A percentile compares a stretch with the other conserved stretches of the same genome.
These are phyloP conservation scores for Penicillium tannophilum DNA, from an alignment of 495 filamentous ascomycete species.

Conservation along the genomic window DNA sequence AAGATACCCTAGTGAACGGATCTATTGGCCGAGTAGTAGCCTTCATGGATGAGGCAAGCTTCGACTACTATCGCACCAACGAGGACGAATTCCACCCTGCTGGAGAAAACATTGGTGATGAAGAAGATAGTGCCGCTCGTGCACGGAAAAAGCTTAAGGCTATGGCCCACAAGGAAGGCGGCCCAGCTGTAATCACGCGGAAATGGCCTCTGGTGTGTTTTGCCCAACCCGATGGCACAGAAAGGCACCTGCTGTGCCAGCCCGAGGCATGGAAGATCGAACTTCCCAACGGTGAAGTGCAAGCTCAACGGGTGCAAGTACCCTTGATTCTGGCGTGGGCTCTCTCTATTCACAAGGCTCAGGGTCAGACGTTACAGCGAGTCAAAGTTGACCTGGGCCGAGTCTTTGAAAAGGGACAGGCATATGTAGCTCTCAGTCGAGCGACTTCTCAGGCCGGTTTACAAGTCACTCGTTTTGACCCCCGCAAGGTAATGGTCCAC, in stretches of 20 bases:
- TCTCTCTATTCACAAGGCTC: conserved; percentile 95
- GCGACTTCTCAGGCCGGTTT: conserved; percentile 86
- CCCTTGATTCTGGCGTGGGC: conserved; percentile 94
- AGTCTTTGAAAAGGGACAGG: conserved; percentile 92
- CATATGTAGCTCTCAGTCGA: conserved; percentile 63
- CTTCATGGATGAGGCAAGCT: conserved; percentile 84
- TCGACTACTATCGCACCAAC: conserved; percentile 62
- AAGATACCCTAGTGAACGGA: conserved; percentile 91
- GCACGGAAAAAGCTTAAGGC: conserved; percentile 53
- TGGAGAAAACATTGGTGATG: conserved; percentile 38
- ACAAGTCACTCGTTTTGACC: conserved; percentile 87
- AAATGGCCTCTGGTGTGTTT: conserved; percentile 86
- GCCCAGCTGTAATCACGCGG: conserved; percentile 32
- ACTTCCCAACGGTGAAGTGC: conserved; percentile 90
- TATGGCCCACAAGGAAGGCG: conserved; percentile 38
- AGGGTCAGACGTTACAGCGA: conserved; percentile 92
- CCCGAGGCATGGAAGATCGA: conserved; percentile 95
- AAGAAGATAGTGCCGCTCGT: conserved; percentile 46
- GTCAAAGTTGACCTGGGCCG: conserved; percentile 92
- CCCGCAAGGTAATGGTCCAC: conserved; percentile 92
- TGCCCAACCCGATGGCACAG: conserved; percentile 72
- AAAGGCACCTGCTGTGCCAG: conserved; percentile 76
- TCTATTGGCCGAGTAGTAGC: conserved; percentile 82
- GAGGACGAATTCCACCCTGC: conserved; percentile 51
- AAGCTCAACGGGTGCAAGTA: conserved; percentile 68